phyloP scores from a whole-genome alignment of 2,329 filamentous ascomycete genomes.

The Diplodia scrobiculata region DNA sequence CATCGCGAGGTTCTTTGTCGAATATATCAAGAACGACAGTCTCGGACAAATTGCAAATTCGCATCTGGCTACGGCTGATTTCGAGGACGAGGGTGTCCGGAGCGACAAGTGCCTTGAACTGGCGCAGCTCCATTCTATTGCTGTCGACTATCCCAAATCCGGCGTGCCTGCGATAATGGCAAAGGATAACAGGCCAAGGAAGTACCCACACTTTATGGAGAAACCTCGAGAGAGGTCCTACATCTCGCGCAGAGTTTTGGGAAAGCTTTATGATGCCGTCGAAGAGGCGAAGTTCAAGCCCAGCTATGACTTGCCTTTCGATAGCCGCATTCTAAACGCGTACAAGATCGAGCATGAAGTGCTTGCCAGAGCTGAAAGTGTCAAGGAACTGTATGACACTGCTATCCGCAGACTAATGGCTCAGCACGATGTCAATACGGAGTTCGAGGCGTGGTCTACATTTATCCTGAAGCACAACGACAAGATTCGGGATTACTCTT shows the following conservation, averaged over 20 bases:
- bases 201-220: constrained; percentile 88
- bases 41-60: constrained; percentile 77
- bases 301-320: constrained; percentile 72
- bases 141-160: constrained; percentile 93
- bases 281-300: constrained; percentile 69
- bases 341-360: constrained; percentile 60
- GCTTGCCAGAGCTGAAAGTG: constrained; percentile 60
- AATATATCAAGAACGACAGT: constrained; percentile 88
- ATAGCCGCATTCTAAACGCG: constrained; percentile 68
- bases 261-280: constrained; percentile 79
- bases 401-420: constrained; percentile 77
- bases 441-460: constrained; percentile 89
- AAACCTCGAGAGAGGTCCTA: constrained; percentile 56
- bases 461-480: constrained; percentile 77
- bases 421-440: constrained; percentile 78
- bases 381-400: constrained; percentile 79
- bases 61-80: constrained; percentile 78
- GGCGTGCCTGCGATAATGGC: constrained; percentile 74
- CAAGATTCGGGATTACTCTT: constrained; percentile 77
- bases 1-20: constrained; percentile 82
- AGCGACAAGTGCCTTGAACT: constrained; percentile 70
- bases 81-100: constrained; percentile 63
- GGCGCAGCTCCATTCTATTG: constrained; percentile 80
- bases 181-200: constrained; percentile 59
- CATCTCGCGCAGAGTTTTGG: constrained; percentile 70